phyloP scores from a whole-genome alignment of 2,329 filamentous ascomycete species.

The Uncinocarpus reesii region DNA sequence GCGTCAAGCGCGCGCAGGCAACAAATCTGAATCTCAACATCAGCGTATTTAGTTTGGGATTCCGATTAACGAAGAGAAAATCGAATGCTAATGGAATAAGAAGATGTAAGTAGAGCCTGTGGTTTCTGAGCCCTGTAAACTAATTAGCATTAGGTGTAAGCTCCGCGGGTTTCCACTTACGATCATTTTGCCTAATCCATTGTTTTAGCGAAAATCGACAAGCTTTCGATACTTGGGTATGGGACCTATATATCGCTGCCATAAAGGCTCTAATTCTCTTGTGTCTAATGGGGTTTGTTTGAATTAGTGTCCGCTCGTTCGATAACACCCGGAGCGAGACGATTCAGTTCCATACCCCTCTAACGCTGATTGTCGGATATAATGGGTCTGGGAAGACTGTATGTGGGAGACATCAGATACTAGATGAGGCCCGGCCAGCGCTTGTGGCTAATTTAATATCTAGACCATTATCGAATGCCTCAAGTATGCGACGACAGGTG shows the following conservation, averaged over 20 bases:
- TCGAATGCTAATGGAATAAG: not conserved
- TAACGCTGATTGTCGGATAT: constrained; percentile 92
- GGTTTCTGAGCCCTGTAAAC: not conserved
- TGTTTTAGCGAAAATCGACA: constrained; percentile 66
- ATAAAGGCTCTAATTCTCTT: not conserved
- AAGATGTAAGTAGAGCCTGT: constrained; percentile 14
- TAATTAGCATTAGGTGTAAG: constrained; percentile 17
- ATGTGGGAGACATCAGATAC: constrained; percentile 18
- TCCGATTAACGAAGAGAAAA: too few species aligned
- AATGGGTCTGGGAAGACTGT: constrained; percentile 95
- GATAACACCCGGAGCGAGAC: constrained; percentile 62
- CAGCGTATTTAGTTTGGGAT: too few species aligned
- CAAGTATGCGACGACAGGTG: constrained; percentile 93
- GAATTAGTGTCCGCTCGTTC: constrained; percentile 67
- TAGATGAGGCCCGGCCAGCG: not conserved
- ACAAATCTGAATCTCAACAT: too few species aligned
- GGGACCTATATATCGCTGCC: constrained; percentile 1
- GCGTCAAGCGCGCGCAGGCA: constrained; percentile 5
- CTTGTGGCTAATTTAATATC: constrained; percentile 10
- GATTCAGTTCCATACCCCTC: constrained; percentile 78
- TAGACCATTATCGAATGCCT: constrained; percentile 94
- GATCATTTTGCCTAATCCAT: not conserved
- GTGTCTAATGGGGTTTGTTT: not conserved
- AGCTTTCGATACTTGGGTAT: constrained; percentile 71
- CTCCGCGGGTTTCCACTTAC: not conserved